Percentiles rank a stretch among this genome's conserved stretches.
phyloP scores from a whole-genome alignment of 345 rosid genomes.

The Bruguiera sexangula region DNA sequence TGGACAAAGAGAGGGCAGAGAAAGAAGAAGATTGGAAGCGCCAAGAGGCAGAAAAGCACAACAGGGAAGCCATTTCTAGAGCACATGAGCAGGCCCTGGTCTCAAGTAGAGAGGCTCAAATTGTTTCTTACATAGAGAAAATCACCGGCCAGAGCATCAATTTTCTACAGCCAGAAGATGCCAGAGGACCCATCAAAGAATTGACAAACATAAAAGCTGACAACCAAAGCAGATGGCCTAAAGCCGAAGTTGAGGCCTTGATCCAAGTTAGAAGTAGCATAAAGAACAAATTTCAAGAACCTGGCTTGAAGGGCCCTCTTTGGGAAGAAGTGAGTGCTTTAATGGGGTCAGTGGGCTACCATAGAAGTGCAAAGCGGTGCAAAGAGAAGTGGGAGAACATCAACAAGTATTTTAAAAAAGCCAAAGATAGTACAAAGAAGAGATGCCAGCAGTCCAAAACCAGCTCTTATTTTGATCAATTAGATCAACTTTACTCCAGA shows the following conservation, averaged over 20 bases:
- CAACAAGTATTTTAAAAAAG: slow-evolving; percentile 44
- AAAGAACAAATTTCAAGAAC: slow-evolving; percentile 36
- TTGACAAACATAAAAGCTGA: slow-evolving; percentile 8
- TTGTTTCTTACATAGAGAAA: slow-evolving; percentile 38
- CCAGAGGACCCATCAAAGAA: slow-evolving; percentile 17
- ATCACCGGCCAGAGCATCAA: slow-evolving; percentile 38
- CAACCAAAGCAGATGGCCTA: slow-evolving; percentile 33
- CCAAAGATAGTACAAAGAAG: slow-evolving; percentile 32
- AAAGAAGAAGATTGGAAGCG: slow-evolving; percentile 42
- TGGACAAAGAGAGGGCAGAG: slow-evolving; percentile 36
- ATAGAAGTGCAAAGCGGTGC: slow-evolving; percentile 45
- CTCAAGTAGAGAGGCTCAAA: slow-evolving; percentile 39
- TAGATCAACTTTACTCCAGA: slow-evolving; percentile 41
- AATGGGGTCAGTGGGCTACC: slow-evolving; percentile 42
- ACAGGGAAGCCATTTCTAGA: slow-evolving; percentile 39
- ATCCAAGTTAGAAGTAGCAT: slow-evolving; percentile 31
- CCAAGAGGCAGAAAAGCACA: slow-evolving; percentile 30
- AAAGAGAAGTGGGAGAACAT: slow-evolving; percentile 56
- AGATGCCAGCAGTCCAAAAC: slow-evolving; percentile 33
- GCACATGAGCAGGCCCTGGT: slow-evolving; percentile 38
- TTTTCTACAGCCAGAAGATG: slow-evolving; percentile 32
- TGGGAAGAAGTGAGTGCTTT: slow-evolving; percentile 44
- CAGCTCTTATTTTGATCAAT: slow-evolving; percentile 36
- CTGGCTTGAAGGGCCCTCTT: slow-evolving; percentile 39
- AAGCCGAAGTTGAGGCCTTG: slow-evolving; percentile 44